A percentile compares a stretch with the other conserved stretches of the same genome.
phyloP scores from a whole-genome alignment of 2,329 filamentous ascomycete genomes.

The Neonectria faginata region DNA sequence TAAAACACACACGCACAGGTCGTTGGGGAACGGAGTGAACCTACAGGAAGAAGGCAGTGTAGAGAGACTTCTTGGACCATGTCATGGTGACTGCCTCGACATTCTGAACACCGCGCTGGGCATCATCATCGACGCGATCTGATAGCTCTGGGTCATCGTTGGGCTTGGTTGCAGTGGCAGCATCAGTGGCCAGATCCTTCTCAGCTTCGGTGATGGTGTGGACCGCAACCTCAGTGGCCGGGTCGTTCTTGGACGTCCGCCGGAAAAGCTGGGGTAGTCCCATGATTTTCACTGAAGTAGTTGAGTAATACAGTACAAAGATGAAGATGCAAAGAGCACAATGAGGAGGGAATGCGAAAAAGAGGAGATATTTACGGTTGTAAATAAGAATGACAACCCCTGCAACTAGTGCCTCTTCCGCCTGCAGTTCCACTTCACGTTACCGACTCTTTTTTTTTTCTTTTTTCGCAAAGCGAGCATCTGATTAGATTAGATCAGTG shows the following conservation, averaged over 20 bases:
- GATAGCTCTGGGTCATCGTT: conserved; percentile 20
- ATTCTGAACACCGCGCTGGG: conserved; percentile 54
- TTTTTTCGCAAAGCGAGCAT: not conserved
- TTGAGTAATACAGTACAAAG: not conserved
- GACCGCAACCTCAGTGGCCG: not conserved
- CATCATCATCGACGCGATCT: conserved; percentile 38
- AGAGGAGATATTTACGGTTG: not conserved
- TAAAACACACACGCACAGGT: not conserved
- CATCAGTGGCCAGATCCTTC: conserved; percentile 10
- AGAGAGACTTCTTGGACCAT: conserved; percentile 55
- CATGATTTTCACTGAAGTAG: not conserved
- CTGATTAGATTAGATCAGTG: conserved; percentile 19
- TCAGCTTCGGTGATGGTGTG: not conserved
- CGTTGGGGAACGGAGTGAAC: conserved; percentile 12
- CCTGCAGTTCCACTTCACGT: not conserved
- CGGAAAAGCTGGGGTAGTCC: not conserved
- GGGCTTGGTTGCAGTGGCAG: conserved; percentile 25
- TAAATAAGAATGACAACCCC: not conserved
- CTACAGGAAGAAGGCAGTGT: conserved; percentile 50
- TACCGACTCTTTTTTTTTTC: not conserved
- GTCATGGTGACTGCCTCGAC: conserved; percentile 56
- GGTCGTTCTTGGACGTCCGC: not conserved
- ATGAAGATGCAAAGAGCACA: not conserved
- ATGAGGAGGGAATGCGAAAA: not conserved
- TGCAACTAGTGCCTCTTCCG: too few species aligned